Evolutionary conservation across 2,329 filamentous ascomycete species (phyloP), one percentile per base, ranked within the genome.

Genomic region (Alternaria atra): DNA sequence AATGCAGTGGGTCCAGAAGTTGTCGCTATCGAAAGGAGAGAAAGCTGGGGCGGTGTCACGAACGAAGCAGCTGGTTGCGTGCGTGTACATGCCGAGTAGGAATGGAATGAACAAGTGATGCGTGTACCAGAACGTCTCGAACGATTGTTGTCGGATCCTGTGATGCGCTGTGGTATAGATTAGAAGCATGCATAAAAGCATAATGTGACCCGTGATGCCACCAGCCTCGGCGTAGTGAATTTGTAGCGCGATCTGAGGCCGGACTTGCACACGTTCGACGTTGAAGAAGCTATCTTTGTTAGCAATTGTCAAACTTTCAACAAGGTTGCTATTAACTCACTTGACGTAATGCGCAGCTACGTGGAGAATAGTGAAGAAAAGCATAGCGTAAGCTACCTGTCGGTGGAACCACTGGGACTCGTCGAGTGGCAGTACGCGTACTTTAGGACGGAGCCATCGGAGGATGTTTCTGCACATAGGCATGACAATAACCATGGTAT

Each of bases 81-180:
- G 95, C 12, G 94, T 98, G 80, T 98, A 99, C 69, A 99, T 89
- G 46, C 88, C 94, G 44, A 99, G 85, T 74, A 98, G 82, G 80
- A 99, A 99, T 2, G 95, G 94, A 62, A 99, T 91, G 74, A 98
- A 98, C n/a, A 99, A 87, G 74, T 99, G 95, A 80, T 99, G 95
- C 0, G 93, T 97, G 81, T 99, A 99, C 95, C 95, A 99, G 79
- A 99, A 99, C 0, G 94, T 96, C 82, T 99, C 95, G 76, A 94
- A 99, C 0, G 93, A 97, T 77, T 99, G 95, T 77, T 98, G 94
- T 55, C 95, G 91, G 67, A 99, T 98, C 68, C 92, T 91, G 72
- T 91, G 87, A 76, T 99, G 95, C 3, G 95, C 91, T 0, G 94
- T 97, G 1, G 95, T 99, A 82, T 97, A 99, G 86, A 99, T 99